Conservation (phyloP, 2,329 filamentous ascomycete species). For the Thermoascus crustaceus region DNA sequence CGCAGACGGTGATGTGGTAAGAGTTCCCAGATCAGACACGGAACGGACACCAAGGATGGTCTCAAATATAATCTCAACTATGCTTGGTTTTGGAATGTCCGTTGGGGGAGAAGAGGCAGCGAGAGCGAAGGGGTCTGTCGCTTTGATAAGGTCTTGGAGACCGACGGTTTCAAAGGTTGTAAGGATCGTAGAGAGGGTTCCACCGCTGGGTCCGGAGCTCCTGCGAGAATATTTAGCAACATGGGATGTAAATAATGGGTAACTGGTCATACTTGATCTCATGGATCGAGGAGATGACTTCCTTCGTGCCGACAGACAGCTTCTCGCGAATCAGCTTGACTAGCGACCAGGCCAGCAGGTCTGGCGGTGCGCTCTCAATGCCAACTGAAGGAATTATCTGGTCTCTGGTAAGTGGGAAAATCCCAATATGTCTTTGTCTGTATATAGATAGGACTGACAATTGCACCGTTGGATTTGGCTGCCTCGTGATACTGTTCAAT, state of each 20-base stretch:
- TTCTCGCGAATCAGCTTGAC: constrained; percentile 47
- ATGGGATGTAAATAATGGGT: constrained; percentile 8
- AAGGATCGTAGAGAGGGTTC: constrained; percentile 60
- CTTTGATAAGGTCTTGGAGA: constrained; percentile 37
- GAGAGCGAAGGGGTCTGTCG: constrained; percentile 45
- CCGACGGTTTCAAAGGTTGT: constrained; percentile 43
- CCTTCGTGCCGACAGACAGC: constrained; percentile 41
- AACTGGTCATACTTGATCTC: constrained; percentile 40
- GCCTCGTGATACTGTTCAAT: constrained; percentile 52
- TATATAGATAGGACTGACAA: constrained; percentile 36
- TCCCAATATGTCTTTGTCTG: neutral
- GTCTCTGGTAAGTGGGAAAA: constrained; percentile 8
- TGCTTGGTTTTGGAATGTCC: constrained; percentile 22
- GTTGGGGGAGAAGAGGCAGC: constrained; percentile 34
- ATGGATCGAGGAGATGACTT: constrained; percentile 47
- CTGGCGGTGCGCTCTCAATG: constrained; percentile 54
- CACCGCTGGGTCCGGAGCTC: constrained; percentile 44
- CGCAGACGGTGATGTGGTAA: constrained; percentile 48
- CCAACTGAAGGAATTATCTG: constrained; percentile 54
- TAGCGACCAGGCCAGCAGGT: constrained; percentile 46
- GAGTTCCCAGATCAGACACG: constrained; percentile 49
- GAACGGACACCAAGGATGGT: constrained; percentile 43
- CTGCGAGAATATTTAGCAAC: constrained; percentile 11
- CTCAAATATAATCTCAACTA: constrained; percentile 21
- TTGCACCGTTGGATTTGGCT: constrained; percentile 52